phyloP scores from a whole-genome alignment of 257 asterid species.

The Solanum tarijense region DNA sequence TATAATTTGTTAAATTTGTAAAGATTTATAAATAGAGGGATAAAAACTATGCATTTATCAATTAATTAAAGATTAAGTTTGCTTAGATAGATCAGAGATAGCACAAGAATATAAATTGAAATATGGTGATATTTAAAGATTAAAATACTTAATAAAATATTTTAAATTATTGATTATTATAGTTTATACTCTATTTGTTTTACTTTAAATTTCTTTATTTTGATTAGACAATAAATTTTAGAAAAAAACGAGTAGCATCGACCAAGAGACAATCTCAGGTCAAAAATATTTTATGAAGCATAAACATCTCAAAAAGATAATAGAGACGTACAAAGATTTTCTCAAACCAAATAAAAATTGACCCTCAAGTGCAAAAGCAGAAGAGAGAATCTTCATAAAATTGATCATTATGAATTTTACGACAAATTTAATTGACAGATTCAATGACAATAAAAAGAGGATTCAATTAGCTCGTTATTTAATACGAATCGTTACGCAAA shows the following conservation, averaged over 20 bases:
- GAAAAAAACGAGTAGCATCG: rapidly evolving
- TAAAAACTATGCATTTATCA: not conserved
- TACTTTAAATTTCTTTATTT: not conserved
- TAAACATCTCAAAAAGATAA: not conserved
- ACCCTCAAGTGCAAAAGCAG: rapidly evolving
- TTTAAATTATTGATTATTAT: not conserved
- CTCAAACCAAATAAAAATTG: rapidly evolving
- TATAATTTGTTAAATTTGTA: not conserved
- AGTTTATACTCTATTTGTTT: rapidly evolving
- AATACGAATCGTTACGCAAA: not conserved
- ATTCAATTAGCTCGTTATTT: not conserved
- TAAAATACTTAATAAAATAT: not conserved
- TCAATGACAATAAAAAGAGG: not conserved
- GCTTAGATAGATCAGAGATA: not conserved
- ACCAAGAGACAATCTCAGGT: rapidly evolving
- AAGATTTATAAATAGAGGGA: not conserved
- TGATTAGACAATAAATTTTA: not conserved
- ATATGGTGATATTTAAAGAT: not conserved
- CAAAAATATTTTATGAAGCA: rapidly evolving
- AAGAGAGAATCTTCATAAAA: not conserved
- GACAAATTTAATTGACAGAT: not conserved
- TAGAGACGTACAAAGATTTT: rapidly evolving
- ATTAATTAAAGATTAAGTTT: not conserved
- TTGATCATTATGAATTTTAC: not conserved
- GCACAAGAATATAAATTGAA: not conserved